Percentiles rank a stretch among this genome's conserved stretches.
Evolutionary conservation across 139 green algal genomes (phyloP).

Genomic region (Picochlorum sp.): DNA sequence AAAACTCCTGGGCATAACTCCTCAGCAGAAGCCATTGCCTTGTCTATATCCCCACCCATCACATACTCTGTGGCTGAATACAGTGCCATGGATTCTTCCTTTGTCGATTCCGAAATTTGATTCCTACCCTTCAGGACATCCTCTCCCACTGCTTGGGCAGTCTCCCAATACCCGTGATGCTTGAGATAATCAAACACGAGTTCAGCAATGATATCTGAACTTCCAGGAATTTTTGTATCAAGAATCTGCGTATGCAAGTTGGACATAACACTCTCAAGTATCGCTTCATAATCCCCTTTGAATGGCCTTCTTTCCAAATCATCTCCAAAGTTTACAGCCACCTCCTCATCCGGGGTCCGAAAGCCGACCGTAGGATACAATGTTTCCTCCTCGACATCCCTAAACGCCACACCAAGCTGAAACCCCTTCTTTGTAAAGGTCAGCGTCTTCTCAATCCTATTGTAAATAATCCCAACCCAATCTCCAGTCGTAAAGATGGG

Average conservation of each 20-base stretch:
- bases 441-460: conserved; percentile 44
- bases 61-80: conserved; percentile 2
- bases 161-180: conserved; percentile 53
- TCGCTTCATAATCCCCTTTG: conserved; percentile 25
- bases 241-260: conserved; percentile 21
- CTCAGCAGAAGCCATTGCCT: conserved; percentile 20
- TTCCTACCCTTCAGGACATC: conserved; percentile 41
- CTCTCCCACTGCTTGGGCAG: conserved; percentile 36
- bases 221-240: background rate
- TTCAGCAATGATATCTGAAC: conserved; percentile 28
- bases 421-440: conserved; percentile 52
- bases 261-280: conserved; percentile 14
- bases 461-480: conserved; percentile 41
- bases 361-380: conserved; percentile 72
- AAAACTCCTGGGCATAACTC: conserved; percentile 37
- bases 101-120: conserved; percentile 10
- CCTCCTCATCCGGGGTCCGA: conserved; percentile 56
- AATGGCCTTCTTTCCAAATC: conserved; percentile 26
- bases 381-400: conserved; percentile 38
- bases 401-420: conserved; percentile 64
- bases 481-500: conserved; percentile 51
- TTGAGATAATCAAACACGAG: conserved; percentile 60
- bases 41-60: conserved; percentile 17
- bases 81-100: conserved; percentile 8
- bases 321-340: conserved; percentile 52